Evolutionary conservation across 2,329 filamentous ascomycete species (phyloP), one percentile per base, ranked within the genome.

Genomic region (Knufia fluminis): DNA sequence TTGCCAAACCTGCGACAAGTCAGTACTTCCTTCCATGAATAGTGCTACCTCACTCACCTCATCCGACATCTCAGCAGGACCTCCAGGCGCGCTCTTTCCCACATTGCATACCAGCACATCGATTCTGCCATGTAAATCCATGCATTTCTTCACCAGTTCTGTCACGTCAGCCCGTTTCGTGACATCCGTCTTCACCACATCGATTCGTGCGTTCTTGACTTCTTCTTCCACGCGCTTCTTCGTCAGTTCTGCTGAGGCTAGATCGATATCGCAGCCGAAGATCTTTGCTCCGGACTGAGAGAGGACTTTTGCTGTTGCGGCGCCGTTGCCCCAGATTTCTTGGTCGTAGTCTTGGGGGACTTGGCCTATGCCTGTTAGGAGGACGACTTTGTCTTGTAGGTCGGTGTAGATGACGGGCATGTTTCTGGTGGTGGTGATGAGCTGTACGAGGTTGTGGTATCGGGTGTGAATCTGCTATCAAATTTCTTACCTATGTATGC

Each of bases 11-110:
- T 38, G n/a, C 4, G 6, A 16, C 7, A 38, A 4, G 17, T 38
- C 35, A 38, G 35, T n/a, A 38, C n/a, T 6, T n/a, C n/a, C n/a
- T n/a, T n/a, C n/a, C n/a, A n/a, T n/a, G n/a, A n/a, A n/a, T n/a
- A n/a, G n/a, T n/a, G n/a, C n/a, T n/a, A n/a, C n/a, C n/a, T n/a
- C n/a, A 38, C 35, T 38, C 17, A 38, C 35, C 35, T 38, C 66
- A 48, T 79, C 75, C 0, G 49, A 41, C 66, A 79, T 72, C 0
- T 61, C 63, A 0, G 70, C 75, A 0, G 77, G 71, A 23, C 68
- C 68, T 0, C 76, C 76, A 0, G 70, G 71, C 50, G 80, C 76
- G 0, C 72, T 76, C 46, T 71, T 71, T 1, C 78, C 79, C 2
- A 81, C 78, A 46, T 81, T 81, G 54, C 35, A 38, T 9, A 46